These are phyloP conservation scores for Spizellomyces punctatus DNA, from an alignment of 192 early-diverging fungal genomes.

Conservation along the genomic window DNA sequence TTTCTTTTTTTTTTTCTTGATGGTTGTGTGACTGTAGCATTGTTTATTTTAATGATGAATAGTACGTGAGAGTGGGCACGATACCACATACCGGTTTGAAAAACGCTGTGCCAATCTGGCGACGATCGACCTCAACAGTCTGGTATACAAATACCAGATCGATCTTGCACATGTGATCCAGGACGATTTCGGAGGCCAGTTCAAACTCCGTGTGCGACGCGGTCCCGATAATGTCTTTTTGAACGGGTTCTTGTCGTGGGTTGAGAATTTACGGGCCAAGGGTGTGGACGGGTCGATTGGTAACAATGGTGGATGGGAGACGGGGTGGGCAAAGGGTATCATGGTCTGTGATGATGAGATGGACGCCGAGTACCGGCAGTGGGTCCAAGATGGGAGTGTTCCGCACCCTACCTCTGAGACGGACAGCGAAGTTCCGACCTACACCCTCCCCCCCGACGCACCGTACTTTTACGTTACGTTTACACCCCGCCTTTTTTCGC, in stretches of 20 bases:
- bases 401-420: background rate
- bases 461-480: slow-evolving; percentile 44
- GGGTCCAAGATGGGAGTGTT: slow-evolving; percentile 3
- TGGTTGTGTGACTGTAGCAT: background rate
- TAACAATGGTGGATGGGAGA: slow-evolving; percentile 47
- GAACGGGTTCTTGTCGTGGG: slow-evolving; percentile 44
- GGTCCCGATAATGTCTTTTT: slow-evolving; percentile 43
- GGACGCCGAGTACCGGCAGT: slow-evolving; percentile 32
- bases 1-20: slow-evolving; percentile 6
- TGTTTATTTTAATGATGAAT: background rate
- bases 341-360: slow-evolving; percentile 44
- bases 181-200: slow-evolving; percentile 47
- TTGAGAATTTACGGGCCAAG: slow-evolving; percentile 18
- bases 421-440: background rate
- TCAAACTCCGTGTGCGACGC: slow-evolving; percentile 48
- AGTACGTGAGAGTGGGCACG: slow-evolving; percentile 96
- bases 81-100: slow-evolving; percentile 94
- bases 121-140: slow-evolving; percentile 89
- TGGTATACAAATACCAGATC: slow-evolving; percentile 95
- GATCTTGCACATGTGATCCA: slow-evolving; percentile 80
- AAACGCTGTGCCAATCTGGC: slow-evolving; percentile 86
- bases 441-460: slow-evolving; percentile 7
- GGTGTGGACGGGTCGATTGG: slow-evolving; percentile 45
- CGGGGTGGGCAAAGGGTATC: slow-evolving; percentile 55
- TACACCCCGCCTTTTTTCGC: slow-evolving; percentile 43